Conservation (phyloP, 768 basidiomycete genomes). For the Serendipita vermifera region DNA sequence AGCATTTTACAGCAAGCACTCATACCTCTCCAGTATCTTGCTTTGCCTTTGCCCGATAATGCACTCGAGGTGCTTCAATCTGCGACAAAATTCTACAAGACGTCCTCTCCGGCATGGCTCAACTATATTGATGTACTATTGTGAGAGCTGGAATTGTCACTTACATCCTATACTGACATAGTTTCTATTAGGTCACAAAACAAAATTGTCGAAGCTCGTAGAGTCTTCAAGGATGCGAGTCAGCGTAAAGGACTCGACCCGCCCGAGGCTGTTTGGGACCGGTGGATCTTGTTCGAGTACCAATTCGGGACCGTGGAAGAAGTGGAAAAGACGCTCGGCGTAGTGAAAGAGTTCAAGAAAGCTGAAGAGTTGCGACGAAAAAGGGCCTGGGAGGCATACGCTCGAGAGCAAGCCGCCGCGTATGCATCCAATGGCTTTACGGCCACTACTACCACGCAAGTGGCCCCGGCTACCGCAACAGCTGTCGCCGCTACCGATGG, state of each 20-base stretch:
- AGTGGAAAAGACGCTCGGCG: conserved; percentile 33
- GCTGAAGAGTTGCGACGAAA: background rate
- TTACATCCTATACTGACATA: conserved; percentile 30
- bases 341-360: background rate
- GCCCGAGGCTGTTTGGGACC: conserved; percentile 90
- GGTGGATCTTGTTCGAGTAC: conserved; percentile 81
- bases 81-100: conserved; percentile 52
- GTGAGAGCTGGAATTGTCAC: conserved; percentile 30
- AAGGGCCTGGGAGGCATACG: conserved; percentile 2
- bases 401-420: background rate
- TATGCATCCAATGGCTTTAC: background rate
- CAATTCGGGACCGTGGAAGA: conserved; percentile 60
- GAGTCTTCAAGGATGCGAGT: conserved; percentile 51
- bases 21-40: conserved; percentile 18
- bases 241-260: conserved; percentile 67
- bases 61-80: conserved; percentile 42
- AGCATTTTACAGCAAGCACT: no score
- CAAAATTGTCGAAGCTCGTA: conserved; percentile 44
- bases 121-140: conserved; percentile 60
- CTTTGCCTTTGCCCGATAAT: conserved; percentile 18
- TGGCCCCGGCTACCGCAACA: background rate
- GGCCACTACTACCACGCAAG: background rate
- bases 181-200: conserved; percentile 26
- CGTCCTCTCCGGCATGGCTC: conserved; percentile 63
- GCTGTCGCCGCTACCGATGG: background rate